These are phyloP conservation scores for Xerophyta viscosa DNA, from an alignment of 106 monocot species.

Conservation along the genomic window DNA sequence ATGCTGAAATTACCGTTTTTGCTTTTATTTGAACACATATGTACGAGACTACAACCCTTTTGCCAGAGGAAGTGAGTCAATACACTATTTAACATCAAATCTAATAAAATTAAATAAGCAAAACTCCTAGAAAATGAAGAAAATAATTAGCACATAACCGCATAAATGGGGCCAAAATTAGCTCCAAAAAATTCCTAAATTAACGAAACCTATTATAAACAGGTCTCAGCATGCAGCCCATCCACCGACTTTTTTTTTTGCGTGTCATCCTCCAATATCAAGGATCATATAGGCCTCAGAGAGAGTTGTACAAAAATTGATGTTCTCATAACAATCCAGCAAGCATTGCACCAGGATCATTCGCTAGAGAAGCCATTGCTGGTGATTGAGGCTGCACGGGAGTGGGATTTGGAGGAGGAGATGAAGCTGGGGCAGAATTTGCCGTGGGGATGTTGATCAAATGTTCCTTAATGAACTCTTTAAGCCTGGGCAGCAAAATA, in stretches of 20 bases:
- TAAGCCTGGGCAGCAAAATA: conserved; percentile 89
- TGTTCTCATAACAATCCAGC: conserved; percentile 79
- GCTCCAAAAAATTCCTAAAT: conserved; percentile 30
- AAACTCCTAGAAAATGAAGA: background rate
- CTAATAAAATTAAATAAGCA: conserved; percentile 3
- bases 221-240: conserved; percentile 2
- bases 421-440: conserved; percentile 12
- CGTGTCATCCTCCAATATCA: too few relatives aligned
- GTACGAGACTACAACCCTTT: too few relatives aligned
- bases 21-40: too few relatives aligned
- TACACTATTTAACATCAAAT: too few relatives aligned
- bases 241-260: too few relatives aligned
- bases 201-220: conserved; percentile 1
- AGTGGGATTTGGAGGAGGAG: conserved; percentile 22
- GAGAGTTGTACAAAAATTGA: too few relatives aligned
- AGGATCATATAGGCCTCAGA: too few relatives aligned
- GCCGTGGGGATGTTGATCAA: conserved; percentile 54
- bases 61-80: too few relatives aligned
- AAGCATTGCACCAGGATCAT: conserved; percentile 84
- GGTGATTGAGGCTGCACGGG: conserved; percentile 47
- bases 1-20: too few relatives aligned
- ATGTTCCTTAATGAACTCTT: conserved; percentile 92
- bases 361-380: conserved; percentile 19
- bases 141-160: conserved; percentile 3
- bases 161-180: conserved; percentile 7